Base-by-base conservation (phyloP, 2,329 filamentous ascomycete species). In the Lecanoromycetidae sp. region DNA sequence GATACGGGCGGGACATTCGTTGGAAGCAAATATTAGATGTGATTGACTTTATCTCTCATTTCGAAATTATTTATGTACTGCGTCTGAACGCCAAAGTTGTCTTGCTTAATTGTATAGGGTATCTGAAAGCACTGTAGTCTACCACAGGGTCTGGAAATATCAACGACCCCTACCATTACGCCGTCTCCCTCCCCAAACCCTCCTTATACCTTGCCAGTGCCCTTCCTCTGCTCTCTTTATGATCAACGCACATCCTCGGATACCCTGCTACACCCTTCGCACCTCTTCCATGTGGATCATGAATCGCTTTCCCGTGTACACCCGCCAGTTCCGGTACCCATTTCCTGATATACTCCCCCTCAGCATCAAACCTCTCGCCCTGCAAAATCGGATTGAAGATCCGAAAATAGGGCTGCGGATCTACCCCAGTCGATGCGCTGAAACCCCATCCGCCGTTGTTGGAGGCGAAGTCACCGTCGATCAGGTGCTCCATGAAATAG, bases 351-450 rank as follows among this genome's bases (percentile, higher is more conserved):
- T 90, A 94, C 13, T 78, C 76, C 0, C 87, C 88, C 0, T 82
- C 70, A 0, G 74, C 68, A 59, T 94, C 87, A 56, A 93, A 94
- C 63, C 83, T 88, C 70, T 91, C 84, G 56, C 82, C 86, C 67
- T 94, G 87, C 15, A 85, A 66, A 36, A 87, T 61, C 0, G 87
- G 87, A 57, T 93, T 94, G 65, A 94, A 94, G 43, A 94, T 84
- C 5, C 87, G 75, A 54, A 94, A 94, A 60, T 93, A 94, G 0
- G 87, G 87, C 63, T 94, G 84, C 1, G 86, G 84, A 61, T 93
- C 86, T 5, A 87, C 84, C 1, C 85, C 83, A 0, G 80, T 80
- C 15, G 72, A 77, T 4, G 81, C 79, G 20, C 71, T 64, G 54
- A 80, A 81, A 0, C 77, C 79, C 78, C 79, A 82, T 0, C 79